phyloP scores from a whole-genome alignment of 768 basidiomycete genomes.

The Lentinus tigrinus region DNA sequence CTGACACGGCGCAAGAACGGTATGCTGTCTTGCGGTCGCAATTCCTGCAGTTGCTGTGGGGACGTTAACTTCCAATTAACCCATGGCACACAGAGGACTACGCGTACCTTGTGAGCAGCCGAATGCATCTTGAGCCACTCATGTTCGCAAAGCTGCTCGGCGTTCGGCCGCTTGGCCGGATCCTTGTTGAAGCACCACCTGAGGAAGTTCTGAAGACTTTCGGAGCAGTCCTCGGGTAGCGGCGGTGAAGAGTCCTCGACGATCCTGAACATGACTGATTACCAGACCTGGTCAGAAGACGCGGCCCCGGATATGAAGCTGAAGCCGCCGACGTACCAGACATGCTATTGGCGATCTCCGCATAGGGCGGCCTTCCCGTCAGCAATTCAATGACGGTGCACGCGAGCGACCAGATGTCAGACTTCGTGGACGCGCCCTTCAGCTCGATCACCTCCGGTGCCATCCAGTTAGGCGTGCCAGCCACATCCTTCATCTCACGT shows the following conservation, averaged over 20 bases:
- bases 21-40: constrained; percentile 91
- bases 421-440: constrained; percentile 88
- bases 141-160: constrained; percentile 85
- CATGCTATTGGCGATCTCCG: constrained; percentile 87
- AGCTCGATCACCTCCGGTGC: constrained; percentile 97
- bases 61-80: neutral
- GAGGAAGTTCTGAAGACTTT: constrained; percentile 77
- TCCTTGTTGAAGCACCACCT: constrained; percentile 89
- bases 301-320: neutral
- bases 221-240: constrained; percentile 76
- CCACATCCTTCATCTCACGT: constrained; percentile 78
- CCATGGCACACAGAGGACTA: neutral
- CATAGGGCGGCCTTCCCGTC: constrained; percentile 90
- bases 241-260: constrained; percentile 92
- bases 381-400: constrained; percentile 94
- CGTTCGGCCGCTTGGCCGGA: constrained; percentile 77
- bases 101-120: constrained; percentile 68
- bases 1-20: constrained; percentile 93
- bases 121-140: constrained; percentile 85
- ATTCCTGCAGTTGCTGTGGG: constrained; percentile 44
- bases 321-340: constrained; percentile 52
- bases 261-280: constrained; percentile 91
- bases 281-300: neutral
- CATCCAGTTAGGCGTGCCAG: constrained; percentile 99
- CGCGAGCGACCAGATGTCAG: constrained; percentile 94